phyloP scores from a whole-genome alignment of 805 yeast genomes.

The Candida silvatica region DNA sequence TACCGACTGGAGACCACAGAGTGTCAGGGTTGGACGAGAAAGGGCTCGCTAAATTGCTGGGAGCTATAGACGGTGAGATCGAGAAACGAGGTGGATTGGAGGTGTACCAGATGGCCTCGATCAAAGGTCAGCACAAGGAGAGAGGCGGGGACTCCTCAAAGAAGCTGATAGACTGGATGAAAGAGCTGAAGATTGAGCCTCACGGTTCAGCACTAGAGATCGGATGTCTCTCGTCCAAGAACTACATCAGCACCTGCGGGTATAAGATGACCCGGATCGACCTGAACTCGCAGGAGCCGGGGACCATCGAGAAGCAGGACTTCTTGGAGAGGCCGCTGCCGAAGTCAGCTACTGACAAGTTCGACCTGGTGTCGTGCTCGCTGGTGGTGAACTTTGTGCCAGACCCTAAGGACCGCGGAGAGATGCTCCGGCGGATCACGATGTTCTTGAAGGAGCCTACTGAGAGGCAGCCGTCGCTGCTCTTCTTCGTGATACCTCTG shows the following conservation, averaged over 20 bases:
- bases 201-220: conserved; percentile 57
- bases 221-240: conserved; percentile 68
- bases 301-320: conserved; percentile 60
- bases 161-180: conserved; percentile 65
- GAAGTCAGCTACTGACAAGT: conserved; percentile 31
- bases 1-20: conserved; percentile 7
- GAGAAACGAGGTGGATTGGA: conserved; percentile 65
- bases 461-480: conserved; percentile 10
- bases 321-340: conserved; percentile 76
- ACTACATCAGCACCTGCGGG: conserved; percentile 59
- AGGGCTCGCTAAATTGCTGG: conserved; percentile 25
- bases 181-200: conserved; percentile 19
- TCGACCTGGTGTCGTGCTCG: conserved; percentile 70
- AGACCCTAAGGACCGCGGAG: conserved; percentile 58
- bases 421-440: conserved; percentile 58
- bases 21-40: not conserved
- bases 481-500: conserved; percentile 79
- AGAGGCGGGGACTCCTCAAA: conserved; percentile 94
- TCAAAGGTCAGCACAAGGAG: conserved; percentile 66
- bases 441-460: conserved; percentile 39
- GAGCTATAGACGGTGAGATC: conserved; percentile 54
- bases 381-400: conserved; percentile 87
- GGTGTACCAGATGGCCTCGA: conserved; percentile 78
- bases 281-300: conserved; percentile 68
- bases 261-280: conserved; percentile 57